A percentile compares a stretch with the other conserved stretches of the same genome.
These are phyloP conservation scores for Luffa aegyptiaca DNA, from an alignment of 306 rosid genomes.

Conservation along the genomic window DNA sequence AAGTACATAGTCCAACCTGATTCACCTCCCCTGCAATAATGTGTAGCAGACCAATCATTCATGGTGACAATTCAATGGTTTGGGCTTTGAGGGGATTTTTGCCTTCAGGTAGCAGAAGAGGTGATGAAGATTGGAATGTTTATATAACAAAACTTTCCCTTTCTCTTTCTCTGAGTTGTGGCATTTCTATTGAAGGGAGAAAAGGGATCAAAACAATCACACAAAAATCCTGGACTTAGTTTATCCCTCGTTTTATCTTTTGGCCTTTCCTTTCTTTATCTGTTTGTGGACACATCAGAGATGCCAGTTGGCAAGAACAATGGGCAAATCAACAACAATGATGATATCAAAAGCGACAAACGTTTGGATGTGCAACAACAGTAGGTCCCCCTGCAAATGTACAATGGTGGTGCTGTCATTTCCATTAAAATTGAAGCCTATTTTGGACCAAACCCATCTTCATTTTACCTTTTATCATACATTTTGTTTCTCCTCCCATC, in stretches of 20 bases:
- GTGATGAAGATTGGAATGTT: neutral
- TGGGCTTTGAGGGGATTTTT: neutral
- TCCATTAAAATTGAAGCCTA: neutral
- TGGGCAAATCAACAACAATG: conserved; percentile 14
- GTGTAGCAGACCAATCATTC: conserved; percentile 33
- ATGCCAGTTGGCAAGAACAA: conserved; percentile 80
- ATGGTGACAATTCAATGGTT: neutral
- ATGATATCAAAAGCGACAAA: conserved; percentile 4
- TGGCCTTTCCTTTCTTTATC: conserved; percentile 45
- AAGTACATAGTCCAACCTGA: conserved; percentile 93
- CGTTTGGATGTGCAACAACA: neutral
- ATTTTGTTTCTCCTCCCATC: neutral
- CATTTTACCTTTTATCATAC: no score
- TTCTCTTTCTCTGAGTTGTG: neutral
- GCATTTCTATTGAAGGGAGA: conserved; percentile 10
- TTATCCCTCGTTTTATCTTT: conserved; percentile 57
- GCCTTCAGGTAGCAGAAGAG: neutral
- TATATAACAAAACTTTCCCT: neutral
- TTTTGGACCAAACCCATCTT: neutral
- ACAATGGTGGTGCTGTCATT: conserved; percentile 16
- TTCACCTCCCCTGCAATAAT: conserved; percentile 55
- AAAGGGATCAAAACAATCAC: conserved; percentile 35
- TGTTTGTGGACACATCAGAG: conserved; percentile 33
- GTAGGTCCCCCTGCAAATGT: conserved; percentile 3
- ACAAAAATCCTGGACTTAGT: conserved; percentile 49